Conservation (phyloP, 31 red algal species). For the Porphyra umbilicalis region DNA sequence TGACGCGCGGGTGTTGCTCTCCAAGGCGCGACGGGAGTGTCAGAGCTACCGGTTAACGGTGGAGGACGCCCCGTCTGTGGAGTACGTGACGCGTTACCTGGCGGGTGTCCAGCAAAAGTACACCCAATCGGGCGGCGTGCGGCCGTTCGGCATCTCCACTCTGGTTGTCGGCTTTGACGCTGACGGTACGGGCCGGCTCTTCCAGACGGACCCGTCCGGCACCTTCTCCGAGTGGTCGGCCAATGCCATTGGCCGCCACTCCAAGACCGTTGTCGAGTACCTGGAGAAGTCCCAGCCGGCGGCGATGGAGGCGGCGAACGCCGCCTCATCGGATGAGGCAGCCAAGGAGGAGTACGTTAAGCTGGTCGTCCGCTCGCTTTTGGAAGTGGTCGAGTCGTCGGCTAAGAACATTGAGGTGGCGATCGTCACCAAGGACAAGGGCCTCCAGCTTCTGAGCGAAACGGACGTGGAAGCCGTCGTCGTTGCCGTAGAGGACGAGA, state of each 20-base stretch:
- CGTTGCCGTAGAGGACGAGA: slow-evolving; percentile 78
- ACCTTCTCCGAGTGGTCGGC: slow-evolving; percentile 96
- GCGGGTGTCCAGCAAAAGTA: slow-evolving; percentile 91
- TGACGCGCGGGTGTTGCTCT: slow-evolving; percentile 91
- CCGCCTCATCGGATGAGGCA: slow-evolving; percentile 9
- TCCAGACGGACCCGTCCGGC: slow-evolving; percentile 95
- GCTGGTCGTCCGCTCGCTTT: slow-evolving; percentile 75
- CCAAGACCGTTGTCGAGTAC: slow-evolving; percentile 87
- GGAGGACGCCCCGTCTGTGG: slow-evolving; percentile 92
- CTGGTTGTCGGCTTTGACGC: slow-evolving; percentile 95
- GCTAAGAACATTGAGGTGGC: slow-evolving; percentile 93
- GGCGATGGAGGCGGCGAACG: slow-evolving; percentile 37
- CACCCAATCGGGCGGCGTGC: slow-evolving; percentile 92
- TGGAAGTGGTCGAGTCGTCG: slow-evolving; percentile 92
- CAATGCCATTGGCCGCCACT: slow-evolving; percentile 86
- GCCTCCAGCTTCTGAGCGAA: slow-evolving; percentile 51
- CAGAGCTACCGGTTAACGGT: slow-evolving; percentile 95
- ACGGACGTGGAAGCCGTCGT: slow-evolving; percentile 60
- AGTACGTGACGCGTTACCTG: slow-evolving; percentile 90
- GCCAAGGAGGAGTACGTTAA: slow-evolving; percentile 75
- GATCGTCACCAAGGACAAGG: slow-evolving; percentile 47
- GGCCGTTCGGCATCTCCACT: slow-evolving; percentile 90
- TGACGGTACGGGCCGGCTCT: slow-evolving; percentile 76
- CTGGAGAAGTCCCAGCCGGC: slow-evolving; percentile 93
- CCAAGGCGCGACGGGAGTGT: slow-evolving; percentile 91